A percentile compares a stretch with the other conserved stretches of the same genome.
Conservation (phyloP, 1,284 basidiomycete species). For the Ceratobasidium sp. region DNA sequence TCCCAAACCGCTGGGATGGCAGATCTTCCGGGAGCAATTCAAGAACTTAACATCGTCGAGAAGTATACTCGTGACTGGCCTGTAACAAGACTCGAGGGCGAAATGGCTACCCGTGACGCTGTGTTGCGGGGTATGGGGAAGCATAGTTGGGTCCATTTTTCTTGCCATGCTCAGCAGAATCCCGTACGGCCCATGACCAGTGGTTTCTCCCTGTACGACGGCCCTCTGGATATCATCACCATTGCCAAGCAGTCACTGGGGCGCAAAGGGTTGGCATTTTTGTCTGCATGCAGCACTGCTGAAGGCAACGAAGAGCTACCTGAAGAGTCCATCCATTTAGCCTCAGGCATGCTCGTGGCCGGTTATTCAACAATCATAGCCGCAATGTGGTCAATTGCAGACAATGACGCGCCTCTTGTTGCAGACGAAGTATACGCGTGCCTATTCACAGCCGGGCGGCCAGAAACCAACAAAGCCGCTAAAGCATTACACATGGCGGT, state of each 20-base stretch:
- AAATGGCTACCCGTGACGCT: background rate
- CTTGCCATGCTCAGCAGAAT: conserved; percentile 12
- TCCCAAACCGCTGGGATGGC: background rate
- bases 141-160: conserved; percentile 9
- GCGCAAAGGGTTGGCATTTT: background rate
- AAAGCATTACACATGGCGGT: conserved; percentile 8
- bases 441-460: conserved; percentile 3
- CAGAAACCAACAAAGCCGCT: background rate
- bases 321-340: conserved; percentile 34
- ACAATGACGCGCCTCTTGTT: conserved; percentile 17
- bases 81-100: background rate
- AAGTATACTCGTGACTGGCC: background rate
- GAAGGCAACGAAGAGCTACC: conserved; percentile 19
- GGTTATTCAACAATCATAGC: conserved; percentile 15
- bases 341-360: conserved; percentile 20
- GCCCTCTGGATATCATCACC: background rate
- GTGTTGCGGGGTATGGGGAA: background rate
- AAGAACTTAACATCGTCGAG: background rate
- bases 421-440: conserved; percentile 18
- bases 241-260: background rate
- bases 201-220: background rate
- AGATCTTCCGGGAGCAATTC: background rate
- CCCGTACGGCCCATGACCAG: background rate
- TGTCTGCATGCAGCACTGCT: conserved; percentile 30
- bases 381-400: conserved; percentile 37